Conservation (phyloP, 2,329 filamentous ascomycete genomes). For the Penicillium sp. region DNA sequence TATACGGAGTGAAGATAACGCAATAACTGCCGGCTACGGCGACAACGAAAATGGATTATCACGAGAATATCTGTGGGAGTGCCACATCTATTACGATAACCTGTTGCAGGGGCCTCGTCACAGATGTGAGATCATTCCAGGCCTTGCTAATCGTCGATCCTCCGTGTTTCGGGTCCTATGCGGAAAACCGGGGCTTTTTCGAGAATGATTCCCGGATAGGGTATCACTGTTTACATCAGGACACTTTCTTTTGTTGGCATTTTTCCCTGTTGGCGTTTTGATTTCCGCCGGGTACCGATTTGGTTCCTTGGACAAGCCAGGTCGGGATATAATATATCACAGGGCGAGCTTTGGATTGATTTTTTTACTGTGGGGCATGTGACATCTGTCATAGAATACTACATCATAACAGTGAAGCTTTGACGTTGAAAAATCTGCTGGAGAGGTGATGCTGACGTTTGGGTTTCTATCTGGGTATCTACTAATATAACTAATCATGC, state of each 20-base stretch:
- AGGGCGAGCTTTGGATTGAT: neutral
- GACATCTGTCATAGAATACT: constrained; percentile 7
- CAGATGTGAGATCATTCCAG: neutral
- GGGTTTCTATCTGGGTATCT: constrained; percentile 13
- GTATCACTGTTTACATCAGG: neutral
- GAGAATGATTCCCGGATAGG: neutral
- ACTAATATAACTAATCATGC: neutral
- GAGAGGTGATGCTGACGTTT: constrained; percentile 5
- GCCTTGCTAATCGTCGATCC: constrained; percentile 16
- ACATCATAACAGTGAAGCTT: neutral
- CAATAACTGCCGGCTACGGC: neutral
- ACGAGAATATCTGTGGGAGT: neutral
- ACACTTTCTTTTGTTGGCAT: neutral
- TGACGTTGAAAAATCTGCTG: constrained; percentile 1
- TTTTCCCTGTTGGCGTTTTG: neutral
- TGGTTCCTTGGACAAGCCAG: constrained; percentile 3
- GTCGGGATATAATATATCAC: neutral
- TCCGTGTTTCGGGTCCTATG: constrained; percentile 14
- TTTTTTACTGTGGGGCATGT: neutral
- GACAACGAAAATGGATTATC: neutral
- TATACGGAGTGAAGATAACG: neutral
- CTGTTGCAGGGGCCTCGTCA: neutral
- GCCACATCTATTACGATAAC: neutral
- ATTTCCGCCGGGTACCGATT: constrained; percentile 1
- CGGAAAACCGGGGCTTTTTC: constrained; percentile 7